Evolutionary conservation across 2,329 filamentous ascomycete genomes (phyloP).

Genomic region (Stachybotrys elegans): DNA sequence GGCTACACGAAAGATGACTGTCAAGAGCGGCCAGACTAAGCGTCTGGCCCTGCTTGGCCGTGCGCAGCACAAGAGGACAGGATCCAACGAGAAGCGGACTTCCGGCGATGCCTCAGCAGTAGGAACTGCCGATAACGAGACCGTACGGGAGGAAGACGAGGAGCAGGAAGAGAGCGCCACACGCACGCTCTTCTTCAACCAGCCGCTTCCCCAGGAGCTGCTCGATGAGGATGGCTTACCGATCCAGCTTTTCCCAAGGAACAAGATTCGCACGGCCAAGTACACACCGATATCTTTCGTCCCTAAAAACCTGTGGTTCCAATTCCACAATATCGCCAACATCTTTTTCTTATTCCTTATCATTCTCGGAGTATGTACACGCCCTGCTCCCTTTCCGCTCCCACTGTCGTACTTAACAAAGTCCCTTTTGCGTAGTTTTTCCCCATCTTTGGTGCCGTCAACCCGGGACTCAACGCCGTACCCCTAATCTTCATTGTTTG

Average conservation of each 20-base stretch:
- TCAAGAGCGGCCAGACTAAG: constrained; percentile 72
- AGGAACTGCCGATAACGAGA: constrained; percentile 23
- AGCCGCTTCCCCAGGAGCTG: constrained; percentile 68
- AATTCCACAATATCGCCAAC: constrained; percentile 98
- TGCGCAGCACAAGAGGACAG: constrained; percentile 57
- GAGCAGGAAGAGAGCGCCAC: constrained; percentile 36
- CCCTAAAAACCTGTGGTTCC: constrained; percentile 94
- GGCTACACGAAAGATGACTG: constrained; percentile 86
- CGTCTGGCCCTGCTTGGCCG: constrained; percentile 77
- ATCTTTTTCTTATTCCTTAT: constrained; percentile 97
- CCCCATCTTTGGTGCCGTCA: constrained; percentile 87
- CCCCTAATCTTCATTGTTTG: constrained; percentile 89
- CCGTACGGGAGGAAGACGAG: constrained; percentile 28
- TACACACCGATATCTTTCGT: constrained; percentile 94
- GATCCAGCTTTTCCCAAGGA: constrained; percentile 66
- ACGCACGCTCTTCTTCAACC: constrained; percentile 78
- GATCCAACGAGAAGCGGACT: constrained; percentile 66
- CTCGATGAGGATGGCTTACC: constrained; percentile 79
- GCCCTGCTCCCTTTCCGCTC: constrained; percentile 2
- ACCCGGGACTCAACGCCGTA: constrained; percentile 84
- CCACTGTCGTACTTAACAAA: constrained; percentile 7
- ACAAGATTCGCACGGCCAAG: constrained; percentile 97
- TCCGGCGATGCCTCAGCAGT: constrained; percentile 18
- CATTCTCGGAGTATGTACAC: constrained; percentile 75
- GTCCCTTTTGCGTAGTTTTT: constrained; percentile 64